A percentile compares a stretch with the other conserved stretches of the same genome.
These are phyloP conservation scores for Insectozyma bohioensis DNA, from an alignment of 1,139 yeast species.

Conservation along the genomic window DNA sequence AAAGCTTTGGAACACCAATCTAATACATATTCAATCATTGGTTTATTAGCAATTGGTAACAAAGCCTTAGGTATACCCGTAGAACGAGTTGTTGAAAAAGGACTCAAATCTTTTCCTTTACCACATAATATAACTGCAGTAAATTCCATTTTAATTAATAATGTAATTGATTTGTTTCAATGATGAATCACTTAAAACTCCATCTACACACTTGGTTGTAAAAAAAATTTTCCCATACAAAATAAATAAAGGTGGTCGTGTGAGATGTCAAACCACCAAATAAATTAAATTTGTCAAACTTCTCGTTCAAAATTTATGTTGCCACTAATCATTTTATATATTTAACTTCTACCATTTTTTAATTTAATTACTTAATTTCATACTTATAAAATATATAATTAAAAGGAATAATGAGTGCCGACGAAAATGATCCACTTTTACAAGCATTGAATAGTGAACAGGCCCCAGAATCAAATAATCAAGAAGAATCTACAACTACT, in stretches of 20 bases:
- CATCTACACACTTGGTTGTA: too few species aligned
- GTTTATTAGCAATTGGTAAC: constrained; percentile 84
- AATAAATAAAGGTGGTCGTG: too few species aligned
- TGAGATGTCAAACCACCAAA: too few species aligned
- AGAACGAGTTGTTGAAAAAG: constrained; percentile 57
- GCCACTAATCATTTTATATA: constrained; percentile 9
- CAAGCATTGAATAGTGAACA: constrained; percentile 60
- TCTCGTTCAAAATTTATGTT: constrained; percentile 2
- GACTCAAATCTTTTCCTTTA: constrained; percentile 68
- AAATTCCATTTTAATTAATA: constrained; percentile 64
- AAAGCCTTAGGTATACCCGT: constrained; percentile 79
- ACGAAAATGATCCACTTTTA: constrained; percentile 71
- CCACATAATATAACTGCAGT: constrained; percentile 93
- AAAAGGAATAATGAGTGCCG: constrained; percentile 43
- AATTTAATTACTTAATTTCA: too few species aligned
- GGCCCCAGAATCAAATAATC: background rate
- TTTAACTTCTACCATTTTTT: too few species aligned
- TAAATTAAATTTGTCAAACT: too few species aligned
- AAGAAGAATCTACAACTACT: background rate
- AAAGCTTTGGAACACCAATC: constrained; percentile 94
- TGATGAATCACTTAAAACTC: too few species aligned
- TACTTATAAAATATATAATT: background rate
- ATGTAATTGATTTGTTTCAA: background rate
- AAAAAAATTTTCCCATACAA: too few species aligned
- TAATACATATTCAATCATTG: constrained; percentile 85